Percentiles rank a stretch among this genome's conserved stretches.
Conservation (phyloP, 2,329 filamentous ascomycete genomes). For the Botrytis fragariae region DNA sequence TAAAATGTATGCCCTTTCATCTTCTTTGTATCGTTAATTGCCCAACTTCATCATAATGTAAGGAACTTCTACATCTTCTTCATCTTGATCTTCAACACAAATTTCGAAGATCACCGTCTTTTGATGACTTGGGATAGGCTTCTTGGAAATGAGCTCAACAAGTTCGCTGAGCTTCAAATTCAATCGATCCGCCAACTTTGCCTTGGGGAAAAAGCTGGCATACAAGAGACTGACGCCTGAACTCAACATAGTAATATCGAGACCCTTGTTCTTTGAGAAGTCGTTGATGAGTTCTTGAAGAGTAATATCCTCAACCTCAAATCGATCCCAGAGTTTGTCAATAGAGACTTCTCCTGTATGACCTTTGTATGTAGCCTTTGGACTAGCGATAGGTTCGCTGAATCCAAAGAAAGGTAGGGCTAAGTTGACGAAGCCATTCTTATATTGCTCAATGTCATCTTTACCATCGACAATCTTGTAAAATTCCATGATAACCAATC, state of each 20-base stretch:
- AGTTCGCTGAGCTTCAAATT: conserved; percentile 83
- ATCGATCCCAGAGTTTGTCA: conserved; percentile 98
- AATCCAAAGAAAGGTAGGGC: conserved; percentile 97
- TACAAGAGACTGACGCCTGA: conserved; percentile 96
- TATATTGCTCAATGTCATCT: conserved; percentile 96
- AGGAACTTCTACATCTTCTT: conserved; percentile 94
- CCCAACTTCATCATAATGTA: conserved; percentile 81
- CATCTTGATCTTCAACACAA: conserved; percentile 82
- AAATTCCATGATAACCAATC: conserved; percentile 85
- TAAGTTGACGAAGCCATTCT: conserved; percentile 97
- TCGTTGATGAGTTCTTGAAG: conserved; percentile 78
- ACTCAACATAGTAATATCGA: conserved; percentile 88
- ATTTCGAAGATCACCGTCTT: conserved; percentile 97
- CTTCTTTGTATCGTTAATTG: conserved; percentile 25
- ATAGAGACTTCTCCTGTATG: conserved; percentile 76
- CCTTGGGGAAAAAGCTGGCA: conserved; percentile 82
- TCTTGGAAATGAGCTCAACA: conserved; percentile 86
- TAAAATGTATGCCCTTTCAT: background rate
- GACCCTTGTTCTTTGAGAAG: conserved; percentile 71
- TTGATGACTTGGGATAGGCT: conserved; percentile 84
- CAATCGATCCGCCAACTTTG: conserved; percentile 76
- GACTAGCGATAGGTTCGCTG: conserved; percentile 91
- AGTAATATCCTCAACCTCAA: conserved; percentile 84
- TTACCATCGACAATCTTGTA: conserved; percentile 98
- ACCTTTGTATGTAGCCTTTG: conserved; percentile 86